These are phyloP conservation scores for Neurospora sp. DNA, from an alignment of 2,329 filamentous ascomycete species.

Conservation along the genomic window DNA sequence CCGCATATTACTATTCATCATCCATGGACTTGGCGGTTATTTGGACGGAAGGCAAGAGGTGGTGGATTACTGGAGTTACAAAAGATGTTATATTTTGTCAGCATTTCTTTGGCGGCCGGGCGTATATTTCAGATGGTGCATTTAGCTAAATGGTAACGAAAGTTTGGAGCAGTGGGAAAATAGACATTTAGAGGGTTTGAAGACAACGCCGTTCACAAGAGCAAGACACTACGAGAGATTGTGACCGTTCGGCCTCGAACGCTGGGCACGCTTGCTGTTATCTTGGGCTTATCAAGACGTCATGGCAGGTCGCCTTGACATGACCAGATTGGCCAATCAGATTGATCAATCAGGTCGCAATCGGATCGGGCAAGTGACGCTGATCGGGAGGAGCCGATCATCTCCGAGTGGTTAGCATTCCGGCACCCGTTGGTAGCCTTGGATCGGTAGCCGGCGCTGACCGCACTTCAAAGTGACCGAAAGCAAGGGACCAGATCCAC, in stretches of 20 bases:
- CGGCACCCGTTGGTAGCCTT: not conserved
- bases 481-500: not conserved
- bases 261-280: not conserved
- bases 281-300: not conserved
- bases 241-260: not conserved
- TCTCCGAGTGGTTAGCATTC: not conserved
- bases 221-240: not conserved
- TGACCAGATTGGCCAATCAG: not conserved
- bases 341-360: not conserved
- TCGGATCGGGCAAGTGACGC: not conserved
- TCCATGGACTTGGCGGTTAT: not conserved
- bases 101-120: not conserved
- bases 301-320: not conserved
- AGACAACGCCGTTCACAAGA: not conserved
- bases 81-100: not conserved
- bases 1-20: not conserved
- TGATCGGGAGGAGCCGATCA: too few relatives aligned
- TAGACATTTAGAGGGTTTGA: not conserved
- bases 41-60: not conserved
- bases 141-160: not conserved
- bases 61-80: not conserved
- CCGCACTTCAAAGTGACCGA: not conserved
- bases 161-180: not conserved
- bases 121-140: not conserved
- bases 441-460: not conserved